Evolutionary conservation across 805 yeast species (phyloP), one percentile per base, ranked within the genome.

Genomic region (Tetrapisispora phaffii): DNA sequence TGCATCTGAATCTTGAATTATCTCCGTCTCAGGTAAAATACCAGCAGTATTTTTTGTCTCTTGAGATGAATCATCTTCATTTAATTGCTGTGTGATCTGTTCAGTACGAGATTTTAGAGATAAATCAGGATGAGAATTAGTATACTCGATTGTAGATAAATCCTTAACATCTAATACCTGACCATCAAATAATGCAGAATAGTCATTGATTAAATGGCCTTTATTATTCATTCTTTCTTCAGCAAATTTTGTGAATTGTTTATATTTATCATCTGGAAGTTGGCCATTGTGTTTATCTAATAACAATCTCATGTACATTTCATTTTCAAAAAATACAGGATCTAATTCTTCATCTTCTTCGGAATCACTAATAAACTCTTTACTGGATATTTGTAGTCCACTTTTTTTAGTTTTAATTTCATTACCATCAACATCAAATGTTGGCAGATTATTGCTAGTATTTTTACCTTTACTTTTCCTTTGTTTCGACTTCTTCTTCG

Each of bases 281-380:
- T 50, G 52, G 2, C 66, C 65, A 23, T 47, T 36, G 40, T 58
- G 45, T 34, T 48, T 57, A 46, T 63, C 63, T 3, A 61, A 47
- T 39, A 63, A 42, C 48, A 51, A 57, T 41, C 66, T 60, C 59
- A 61, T 46, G 39, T 56, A 63, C 56, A 56, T 56, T 47, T 64
- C 68, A 46, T 64, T 64, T 47, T 64, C 66, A 47, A 57, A 64
- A 37, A 62, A 62, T 7, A 57, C 46, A 7, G 64, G 51, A 31
- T 52, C 50, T 26, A 54, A 41, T 0, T 41, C 21, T 3, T 50
- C 54, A 19, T 56, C 57, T 6, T 55, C 65, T 23, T 55, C 58
- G 21, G 68, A 62, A 42, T 63, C 67, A 41, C 58, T 53, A 20
- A 64, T 58, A 39, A 55, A 56, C 33, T 60, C 66, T 42, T 58